A percentile compares a stretch with the other conserved stretches of the same genome.
These are phyloP conservation scores for Alloascoidea africana DNA, from an alignment of 805 yeast genomes.

Conservation along the genomic window DNA sequence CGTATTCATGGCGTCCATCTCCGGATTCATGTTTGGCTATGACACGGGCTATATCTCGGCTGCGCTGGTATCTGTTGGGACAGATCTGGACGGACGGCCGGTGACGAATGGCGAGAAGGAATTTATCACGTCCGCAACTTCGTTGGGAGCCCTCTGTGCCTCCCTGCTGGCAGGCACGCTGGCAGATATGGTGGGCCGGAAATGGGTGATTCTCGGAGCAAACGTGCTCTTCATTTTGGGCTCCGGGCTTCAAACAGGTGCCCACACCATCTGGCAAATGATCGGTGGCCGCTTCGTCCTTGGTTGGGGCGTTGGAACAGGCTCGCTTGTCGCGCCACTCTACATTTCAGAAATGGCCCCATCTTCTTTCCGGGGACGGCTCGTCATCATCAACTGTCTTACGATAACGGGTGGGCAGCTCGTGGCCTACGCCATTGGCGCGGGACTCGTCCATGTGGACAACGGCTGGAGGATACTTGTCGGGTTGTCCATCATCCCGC, in stretches of 20 bases:
- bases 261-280: constrained; percentile 82
- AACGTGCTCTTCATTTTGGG: constrained; percentile 75
- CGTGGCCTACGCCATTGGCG: constrained; percentile 82
- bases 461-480: constrained; percentile 93
- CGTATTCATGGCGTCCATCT: constrained; percentile 49
- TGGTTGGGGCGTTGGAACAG: constrained; percentile 96
- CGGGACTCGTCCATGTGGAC: constrained; percentile 48
- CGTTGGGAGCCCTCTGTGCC: constrained; percentile 81
- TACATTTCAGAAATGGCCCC: constrained; percentile 92
- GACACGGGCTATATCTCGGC: constrained; percentile 96
- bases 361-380: constrained; percentile 76
- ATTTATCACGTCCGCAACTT: constrained; percentile 86
- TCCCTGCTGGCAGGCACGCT: constrained; percentile 64
- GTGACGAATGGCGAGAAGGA: constrained; percentile 74
- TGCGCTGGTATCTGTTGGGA: constrained; percentile 75
- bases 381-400: constrained; percentile 76
- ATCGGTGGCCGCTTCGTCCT: constrained; percentile 79
- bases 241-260: constrained; percentile 68
- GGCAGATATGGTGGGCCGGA: constrained; percentile 80
- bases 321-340: constrained; percentile 87
- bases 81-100: constrained; percentile 44
- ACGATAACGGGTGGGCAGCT: constrained; percentile 94
- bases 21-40: constrained; percentile 95
- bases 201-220: constrained; percentile 69
- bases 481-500: constrained; percentile 82